Percentiles rank a stretch among this genome's conserved stretches.
These are phyloP conservation scores for Choanephora cucurbitarum DNA, from an alignment of 371 early-diverging fungal genomes.

Conservation along the genomic window DNA sequence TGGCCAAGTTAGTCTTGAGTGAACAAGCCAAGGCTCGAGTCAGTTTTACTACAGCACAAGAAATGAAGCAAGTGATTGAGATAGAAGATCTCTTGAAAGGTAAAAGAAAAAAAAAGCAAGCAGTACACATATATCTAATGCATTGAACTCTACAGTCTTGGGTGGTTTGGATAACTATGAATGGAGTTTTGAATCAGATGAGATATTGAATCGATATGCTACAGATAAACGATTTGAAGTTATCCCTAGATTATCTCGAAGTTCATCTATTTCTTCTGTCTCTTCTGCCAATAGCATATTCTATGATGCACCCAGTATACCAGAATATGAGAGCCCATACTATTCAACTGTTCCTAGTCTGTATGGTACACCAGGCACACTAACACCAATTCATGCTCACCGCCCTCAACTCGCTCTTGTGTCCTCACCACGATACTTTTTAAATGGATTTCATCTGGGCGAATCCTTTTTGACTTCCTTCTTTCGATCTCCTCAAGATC, in stretches of 20 bases:
- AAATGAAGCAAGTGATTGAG: constrained; percentile 35
- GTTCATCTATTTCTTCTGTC: constrained; percentile 24
- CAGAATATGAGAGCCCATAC: not conserved
- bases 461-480: constrained; percentile 43
- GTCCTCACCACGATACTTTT: constrained; percentile 18
- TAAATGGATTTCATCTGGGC: constrained; percentile 44
- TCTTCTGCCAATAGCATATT: constrained; percentile 28
- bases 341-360: constrained; percentile 20
- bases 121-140: no score
- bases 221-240: constrained; percentile 16
- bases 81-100: constrained; percentile 35
- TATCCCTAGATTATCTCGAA: constrained; percentile 16
- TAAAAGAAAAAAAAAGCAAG: constrained; percentile 4
- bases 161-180: constrained; percentile 43
- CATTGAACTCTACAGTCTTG: constrained; percentile 24
- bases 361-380: constrained; percentile 33
- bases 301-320: constrained; percentile 37
- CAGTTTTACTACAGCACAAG: constrained; percentile 35
- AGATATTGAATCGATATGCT: constrained; percentile 39
- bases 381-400: constrained; percentile 24
- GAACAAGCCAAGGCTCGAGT: constrained; percentile 50
- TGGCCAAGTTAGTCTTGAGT: constrained; percentile 41
- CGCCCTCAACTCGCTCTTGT: constrained; percentile 10
- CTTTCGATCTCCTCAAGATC: constrained; percentile 13
- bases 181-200: constrained; percentile 44